Base-by-base conservation (phyloP, 208 protist genomes). In the Leishmania braziliensis region DNA sequence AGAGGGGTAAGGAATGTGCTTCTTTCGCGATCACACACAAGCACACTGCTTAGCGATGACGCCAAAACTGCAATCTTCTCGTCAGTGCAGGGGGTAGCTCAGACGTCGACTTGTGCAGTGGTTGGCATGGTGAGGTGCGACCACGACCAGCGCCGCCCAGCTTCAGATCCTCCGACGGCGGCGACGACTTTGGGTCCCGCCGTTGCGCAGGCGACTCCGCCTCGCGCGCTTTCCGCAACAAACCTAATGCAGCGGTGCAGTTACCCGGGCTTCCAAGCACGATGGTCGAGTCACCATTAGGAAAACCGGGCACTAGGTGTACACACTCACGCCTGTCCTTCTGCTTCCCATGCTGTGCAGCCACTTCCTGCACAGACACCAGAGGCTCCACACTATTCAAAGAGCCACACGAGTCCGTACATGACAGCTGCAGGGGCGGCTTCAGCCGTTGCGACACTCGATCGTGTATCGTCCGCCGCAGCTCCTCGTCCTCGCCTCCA, bases 331-430 rank as follows among this genome's bases (percentile, higher is more conserved):
- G 2, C 6, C 63, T 50, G 60, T 3, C 63, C 6, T 72, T 79
- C 39, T 50, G 54, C 18, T 46, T 39, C 16, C 6, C 54, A 33
- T 50, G 53, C 48, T 33, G 54, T 9, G 74, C 26, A 14, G 26
- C 23, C 10, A 77, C 39, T 48, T 77, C 74, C 56, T 77, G 74
- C 6, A 68, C 23, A 62, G 74, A 77, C 6, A 50, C 54, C 10
- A 65, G 74, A 20, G 74, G 74, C 56, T 18, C 48, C 3, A 51
- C 74, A 18, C 39, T 16, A 29, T 20, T 18, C 20, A 36, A 46
- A 63, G 74, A 51, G 23, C 16, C 36, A 3, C 23, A 5, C n/a
- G 56, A 77, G 74, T 23, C 39, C 33, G 20, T 20, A 65, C 33
- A 8, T 33, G 74, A 51, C 74, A 12, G n/a, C 39, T 12, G 56